Conservation (phyloP, 371 early-diverging fungal genomes). For the Gilbertella persicaria region DNA sequence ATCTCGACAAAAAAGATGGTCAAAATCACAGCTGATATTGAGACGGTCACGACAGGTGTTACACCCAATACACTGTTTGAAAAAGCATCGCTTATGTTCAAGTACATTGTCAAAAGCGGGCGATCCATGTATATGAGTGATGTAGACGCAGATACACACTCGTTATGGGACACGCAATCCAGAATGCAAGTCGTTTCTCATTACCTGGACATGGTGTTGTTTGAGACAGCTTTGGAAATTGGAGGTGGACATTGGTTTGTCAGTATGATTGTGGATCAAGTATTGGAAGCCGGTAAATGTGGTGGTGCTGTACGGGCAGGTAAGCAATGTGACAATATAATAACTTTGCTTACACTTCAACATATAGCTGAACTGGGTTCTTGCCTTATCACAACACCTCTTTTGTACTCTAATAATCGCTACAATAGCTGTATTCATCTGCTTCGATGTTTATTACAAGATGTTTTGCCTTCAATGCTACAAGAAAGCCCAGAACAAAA, state of each 20-base stretch:
- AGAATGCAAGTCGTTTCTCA: slow-evolving; percentile 35
- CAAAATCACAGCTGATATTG: slow-evolving; percentile 18
- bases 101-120: slow-evolving; percentile 50
- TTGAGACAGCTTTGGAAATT: slow-evolving; percentile 44
- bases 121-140: slow-evolving; percentile 56
- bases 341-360: background rate
- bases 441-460: slow-evolving; percentile 39
- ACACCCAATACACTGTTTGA: slow-evolving; percentile 37
- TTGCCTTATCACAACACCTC: slow-evolving; percentile 43
- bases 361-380: slow-evolving; percentile 51
- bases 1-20: slow-evolving; percentile 21
- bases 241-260: slow-evolving; percentile 54
- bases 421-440: slow-evolving; percentile 32
- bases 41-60: slow-evolving; percentile 35
- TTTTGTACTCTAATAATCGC: slow-evolving; percentile 23
- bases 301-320: slow-evolving; percentile 57
- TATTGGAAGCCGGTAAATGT: slow-evolving; percentile 49
- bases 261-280: slow-evolving; percentile 46
- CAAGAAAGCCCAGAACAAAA: slow-evolving; percentile 24
- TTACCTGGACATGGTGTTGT: slow-evolving; percentile 52
- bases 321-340: slow-evolving; percentile 11
- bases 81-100: slow-evolving; percentile 46
- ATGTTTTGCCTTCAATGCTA: slow-evolving; percentile 35
- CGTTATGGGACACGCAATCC: slow-evolving; percentile 30
- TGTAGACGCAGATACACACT: slow-evolving; percentile 38